Percentiles rank a stretch among this genome's conserved stretches.
Conservation (phyloP, 768 basidiomycete species). For the Psilocybe subaeruginosa region DNA sequence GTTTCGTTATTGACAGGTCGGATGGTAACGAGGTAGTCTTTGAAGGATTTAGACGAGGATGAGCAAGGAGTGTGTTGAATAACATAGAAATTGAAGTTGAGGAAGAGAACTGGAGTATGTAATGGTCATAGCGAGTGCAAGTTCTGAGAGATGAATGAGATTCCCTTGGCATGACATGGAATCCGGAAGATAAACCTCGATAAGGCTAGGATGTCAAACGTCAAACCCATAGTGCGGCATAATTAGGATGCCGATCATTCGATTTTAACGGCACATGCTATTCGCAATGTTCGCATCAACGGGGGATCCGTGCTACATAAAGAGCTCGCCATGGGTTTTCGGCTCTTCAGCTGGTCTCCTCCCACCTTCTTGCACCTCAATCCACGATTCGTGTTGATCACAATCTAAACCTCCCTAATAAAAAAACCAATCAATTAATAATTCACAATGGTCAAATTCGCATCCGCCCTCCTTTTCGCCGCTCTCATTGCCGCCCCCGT, state of each 20-base stretch:
- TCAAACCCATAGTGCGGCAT: not conserved
- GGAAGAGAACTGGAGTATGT: no score
- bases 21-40: no score
- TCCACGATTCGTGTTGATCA: slow-evolving; percentile 18
- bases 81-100: no score
- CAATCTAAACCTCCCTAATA: not conserved
- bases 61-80: no score
- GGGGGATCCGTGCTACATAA: slow-evolving; percentile 1
- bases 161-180: not conserved
- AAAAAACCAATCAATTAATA: not conserved
- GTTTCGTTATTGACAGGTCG: no score
- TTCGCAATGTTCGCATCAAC: not conserved
- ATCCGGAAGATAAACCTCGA: not conserved
- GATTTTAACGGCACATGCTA: not conserved
- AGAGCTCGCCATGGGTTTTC: not conserved
- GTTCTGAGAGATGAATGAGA: no score
- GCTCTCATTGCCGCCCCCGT: slow-evolving; percentile 19
- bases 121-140: no score
- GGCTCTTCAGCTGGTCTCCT: slow-evolving; percentile 25
- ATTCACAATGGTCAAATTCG: slow-evolving; percentile 20
- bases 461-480: slow-evolving; percentile 12
- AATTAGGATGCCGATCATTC: not conserved
- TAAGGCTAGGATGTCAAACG: not conserved
- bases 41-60: no score
- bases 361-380: slow-evolving; percentile 7